Evolutionary conservation across 352 stramenopile species (phyloP), one percentile per base, ranked within the genome.

Genomic region (Pythium dissimile): DNA sequence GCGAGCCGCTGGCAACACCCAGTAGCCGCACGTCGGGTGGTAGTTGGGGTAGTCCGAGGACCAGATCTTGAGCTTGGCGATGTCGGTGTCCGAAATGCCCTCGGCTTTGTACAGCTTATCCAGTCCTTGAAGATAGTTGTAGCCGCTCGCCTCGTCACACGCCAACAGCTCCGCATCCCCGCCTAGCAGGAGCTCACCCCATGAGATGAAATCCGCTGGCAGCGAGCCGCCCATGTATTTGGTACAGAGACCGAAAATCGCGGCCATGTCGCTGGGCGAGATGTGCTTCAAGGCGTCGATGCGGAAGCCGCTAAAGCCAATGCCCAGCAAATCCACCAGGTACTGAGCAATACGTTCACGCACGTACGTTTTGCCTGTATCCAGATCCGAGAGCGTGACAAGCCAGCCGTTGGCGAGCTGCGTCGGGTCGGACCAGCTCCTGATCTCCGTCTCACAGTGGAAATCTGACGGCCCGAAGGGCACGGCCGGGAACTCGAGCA

Each of bases 41-140:
- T 75, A 52, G 34, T 73, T 81, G 9, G 81, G 79, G 64, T 91
- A 91, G 38, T 87, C 81, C 0, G 66, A 82, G 39, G 77, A 87
- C 81, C 77, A 91, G 50, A 89, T 83, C 69, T 91, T 91, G 51
- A 91, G 68, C 46, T 91, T 91, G 21, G 48, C 43, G 9, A 91
- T 77, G 49, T 91, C 81, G 0, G 39, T 70, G 10, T 64, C 34
- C 18, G 74, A 78, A 53, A 88, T 68, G 9, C 79, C 81, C 10
- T 67, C 72, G 1, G 72, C 62, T 4, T 53, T 23, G 49, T 78
- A 86, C 30, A 67, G 56, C 2, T 60, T 42, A 30, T 89, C 79
- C 11, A 91, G 62, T 0, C 67, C 77, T 26, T 66, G 69, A 59
- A 86, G 84, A 35, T 83, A 91, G 35, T 89, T 86, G 65, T 85